A percentile compares a stretch with the other conserved stretches of the same genome.
phyloP scores from a whole-genome alignment of 768 basidiomycete genomes.

The Multifurca ochricompacta region DNA sequence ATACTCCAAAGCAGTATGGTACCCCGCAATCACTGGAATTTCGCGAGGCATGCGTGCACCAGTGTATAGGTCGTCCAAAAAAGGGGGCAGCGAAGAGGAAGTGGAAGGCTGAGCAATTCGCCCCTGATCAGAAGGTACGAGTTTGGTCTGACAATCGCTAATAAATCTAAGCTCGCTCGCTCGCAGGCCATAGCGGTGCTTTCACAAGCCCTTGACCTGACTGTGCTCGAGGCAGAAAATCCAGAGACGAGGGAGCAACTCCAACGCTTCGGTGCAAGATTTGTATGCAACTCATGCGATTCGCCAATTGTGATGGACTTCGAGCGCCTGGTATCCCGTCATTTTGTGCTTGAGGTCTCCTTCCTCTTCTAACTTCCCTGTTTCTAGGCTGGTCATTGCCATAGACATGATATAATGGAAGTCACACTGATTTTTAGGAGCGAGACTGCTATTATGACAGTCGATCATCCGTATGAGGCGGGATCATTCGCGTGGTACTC shows the following conservation, averaged over 20 bases:
- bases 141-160: constrained; percentile 1
- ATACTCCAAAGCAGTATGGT: constrained; percentile 29
- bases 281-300: constrained; percentile 16
- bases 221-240: neutral
- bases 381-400: constrained; percentile 10
- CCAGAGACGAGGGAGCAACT: neutral
- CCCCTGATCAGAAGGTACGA: constrained; percentile 50
- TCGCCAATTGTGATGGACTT: constrained; percentile 14
- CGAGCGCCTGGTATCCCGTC: constrained; percentile 10
- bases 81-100: constrained; percentile 25
- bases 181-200: constrained; percentile 16
- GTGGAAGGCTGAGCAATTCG: constrained; percentile 48
- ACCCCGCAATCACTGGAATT: constrained; percentile 47
- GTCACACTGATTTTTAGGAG: neutral
- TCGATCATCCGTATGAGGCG: neutral
- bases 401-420: constrained; percentile 17
- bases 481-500: constrained; percentile 6
- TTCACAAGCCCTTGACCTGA: constrained; percentile 2
- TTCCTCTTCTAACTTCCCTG: neutral
- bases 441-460: neutral
- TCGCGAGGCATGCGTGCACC: constrained; percentile 49
- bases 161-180: neutral
- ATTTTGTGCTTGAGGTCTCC: neutral
- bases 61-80: constrained; percentile 33
- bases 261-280: neutral